phyloP scores from a whole-genome alignment of 2,329 filamentous ascomycete species.

The Plenodomus biglobosus region DNA sequence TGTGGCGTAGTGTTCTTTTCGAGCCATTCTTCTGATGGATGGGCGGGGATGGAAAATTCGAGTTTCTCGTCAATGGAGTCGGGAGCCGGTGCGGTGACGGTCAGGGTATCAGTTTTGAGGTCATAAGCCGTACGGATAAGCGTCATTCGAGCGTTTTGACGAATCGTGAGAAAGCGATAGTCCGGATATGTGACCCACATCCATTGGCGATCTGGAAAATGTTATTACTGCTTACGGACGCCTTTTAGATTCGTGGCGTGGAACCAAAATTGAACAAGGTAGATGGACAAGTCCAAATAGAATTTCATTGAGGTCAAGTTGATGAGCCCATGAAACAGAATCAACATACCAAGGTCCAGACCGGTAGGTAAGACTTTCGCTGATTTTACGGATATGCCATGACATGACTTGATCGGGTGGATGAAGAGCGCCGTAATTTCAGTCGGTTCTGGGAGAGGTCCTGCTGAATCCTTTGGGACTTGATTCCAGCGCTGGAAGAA shows the following conservation, averaged over 20 bases:
- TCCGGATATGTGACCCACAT: conserved; percentile 62
- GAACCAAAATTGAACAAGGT: no score
- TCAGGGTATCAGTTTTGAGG: conserved; percentile 49
- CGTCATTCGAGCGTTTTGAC: conserved; percentile 63
- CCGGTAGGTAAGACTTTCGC: conserved; percentile 58
- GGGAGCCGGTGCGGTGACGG: conserved; percentile 51
- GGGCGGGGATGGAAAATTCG: conserved; percentile 56
- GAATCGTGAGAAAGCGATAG: conserved; percentile 63
- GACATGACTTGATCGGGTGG: conserved; percentile 68
- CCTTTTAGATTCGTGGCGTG: no score
- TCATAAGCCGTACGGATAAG: conserved; percentile 59
- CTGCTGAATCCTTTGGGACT: conserved; percentile 14
- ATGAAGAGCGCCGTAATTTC: conserved; percentile 55
- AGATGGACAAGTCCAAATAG: no score
- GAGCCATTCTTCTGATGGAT: conserved; percentile 58
- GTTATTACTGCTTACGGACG: conserved; percentile 11
- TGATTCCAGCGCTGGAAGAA: conserved; percentile 19
- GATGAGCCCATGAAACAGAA: no score
- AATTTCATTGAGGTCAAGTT: no score
- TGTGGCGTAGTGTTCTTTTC: conserved; percentile 53
- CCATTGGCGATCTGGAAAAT: conserved; percentile 59
- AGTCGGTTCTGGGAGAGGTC: conserved; percentile 42
- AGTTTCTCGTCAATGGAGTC: conserved; percentile 36
- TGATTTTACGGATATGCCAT: conserved; percentile 58
- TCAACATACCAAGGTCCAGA: conserved; percentile 52